Evolutionary conservation across 2,329 filamentous ascomycete species (phyloP).

Genomic region (Aspergillus fumigatus): DNA sequence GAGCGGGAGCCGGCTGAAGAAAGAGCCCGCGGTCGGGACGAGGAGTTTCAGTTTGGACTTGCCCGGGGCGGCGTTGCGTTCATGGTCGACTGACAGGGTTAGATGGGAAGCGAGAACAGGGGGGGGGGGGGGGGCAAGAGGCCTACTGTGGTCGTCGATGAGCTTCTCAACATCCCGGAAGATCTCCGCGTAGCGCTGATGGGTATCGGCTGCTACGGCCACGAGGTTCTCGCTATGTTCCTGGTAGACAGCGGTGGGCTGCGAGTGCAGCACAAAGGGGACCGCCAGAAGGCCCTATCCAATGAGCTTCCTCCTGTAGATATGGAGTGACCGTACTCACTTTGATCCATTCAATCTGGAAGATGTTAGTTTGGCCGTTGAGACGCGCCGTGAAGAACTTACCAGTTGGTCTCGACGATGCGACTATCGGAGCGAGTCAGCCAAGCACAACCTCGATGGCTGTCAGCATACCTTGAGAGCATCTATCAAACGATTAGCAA

Average conservation of each 20-base stretch:
- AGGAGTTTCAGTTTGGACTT: slow-evolving; percentile 90
- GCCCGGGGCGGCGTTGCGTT: slow-evolving; percentile 58
- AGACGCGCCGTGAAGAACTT: slow-evolving; percentile 17
- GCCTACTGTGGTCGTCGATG: slow-evolving; percentile 81
- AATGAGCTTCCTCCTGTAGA: slow-evolving; percentile 12
- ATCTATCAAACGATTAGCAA: slow-evolving; percentile 41
- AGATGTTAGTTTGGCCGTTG: slow-evolving; percentile 3
- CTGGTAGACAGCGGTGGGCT: slow-evolving; percentile 83
- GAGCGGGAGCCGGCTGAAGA: slow-evolving; percentile 83
- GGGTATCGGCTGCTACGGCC: slow-evolving; percentile 73
- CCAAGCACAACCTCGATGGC: slow-evolving; percentile 1
- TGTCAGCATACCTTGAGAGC: slow-evolving; percentile 54
- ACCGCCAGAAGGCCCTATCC: slow-evolving; percentile 72
- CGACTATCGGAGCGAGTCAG: slow-evolving; percentile 49
- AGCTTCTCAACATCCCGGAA: slow-evolving; percentile 89
- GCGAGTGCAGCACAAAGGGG: slow-evolving; percentile 92
- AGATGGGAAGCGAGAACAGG: slow-evolving; percentile 2
- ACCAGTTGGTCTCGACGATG: slow-evolving; percentile 88
- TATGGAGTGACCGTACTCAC: slow-evolving; percentile 27
- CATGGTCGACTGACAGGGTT: slow-evolving; percentile 59
- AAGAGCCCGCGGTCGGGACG: slow-evolving; percentile 84
- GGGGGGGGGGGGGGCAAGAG: slow-evolving; percentile 4
- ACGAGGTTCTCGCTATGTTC: slow-evolving; percentile 59
- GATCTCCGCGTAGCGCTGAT: slow-evolving; percentile 88
- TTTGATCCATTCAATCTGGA: slow-evolving; percentile 86